phyloP scores from a whole-genome alignment of 495 filamentous ascomycete genomes.

The Hypomontagnella submonticulosa region DNA sequence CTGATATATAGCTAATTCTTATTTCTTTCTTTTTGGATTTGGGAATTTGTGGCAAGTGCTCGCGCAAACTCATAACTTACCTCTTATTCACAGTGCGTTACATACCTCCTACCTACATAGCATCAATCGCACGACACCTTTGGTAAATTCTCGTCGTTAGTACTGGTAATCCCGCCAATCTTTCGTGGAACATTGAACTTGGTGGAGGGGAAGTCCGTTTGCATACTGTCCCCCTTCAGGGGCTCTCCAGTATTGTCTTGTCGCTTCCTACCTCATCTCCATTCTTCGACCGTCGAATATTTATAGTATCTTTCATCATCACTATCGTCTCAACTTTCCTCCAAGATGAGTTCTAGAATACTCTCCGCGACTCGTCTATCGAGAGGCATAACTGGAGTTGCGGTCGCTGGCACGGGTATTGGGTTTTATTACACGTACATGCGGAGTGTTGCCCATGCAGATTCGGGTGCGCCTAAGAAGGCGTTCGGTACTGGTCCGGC shows the following conservation, averaged over 20 bases:
- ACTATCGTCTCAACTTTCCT: not conserved
- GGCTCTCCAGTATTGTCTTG: not conserved
- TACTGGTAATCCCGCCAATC: not conserved
- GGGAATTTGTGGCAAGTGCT: too few relatives aligned
- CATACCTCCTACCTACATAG: too few relatives aligned
- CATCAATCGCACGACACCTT: too few relatives aligned
- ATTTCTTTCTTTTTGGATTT: too few relatives aligned
- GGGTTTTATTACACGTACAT: conserved; percentile 44
- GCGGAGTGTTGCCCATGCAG: conserved; percentile 37
- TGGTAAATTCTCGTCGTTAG: too few relatives aligned
- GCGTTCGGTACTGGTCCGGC: conserved; percentile 43
- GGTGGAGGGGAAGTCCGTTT: conserved; percentile 31
- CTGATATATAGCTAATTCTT: too few relatives aligned
- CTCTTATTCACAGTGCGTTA: too few relatives aligned
- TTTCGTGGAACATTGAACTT: too few relatives aligned
- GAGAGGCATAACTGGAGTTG: conserved; percentile 18
- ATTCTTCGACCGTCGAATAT: not conserved
- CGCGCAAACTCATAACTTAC: too few relatives aligned
- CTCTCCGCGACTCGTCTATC: conserved; percentile 10
- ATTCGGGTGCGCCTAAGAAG: conserved; percentile 37
- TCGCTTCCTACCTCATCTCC: not conserved
- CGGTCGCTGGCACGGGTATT: conserved; percentile 32
- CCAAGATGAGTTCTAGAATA: conserved; percentile 24
- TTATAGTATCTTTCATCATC: not conserved
- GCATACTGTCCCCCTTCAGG: not conserved